Evolutionary conservation across 129 eudicot genomes (phyloP).

Genomic region (Tagetes erecta): DNA sequence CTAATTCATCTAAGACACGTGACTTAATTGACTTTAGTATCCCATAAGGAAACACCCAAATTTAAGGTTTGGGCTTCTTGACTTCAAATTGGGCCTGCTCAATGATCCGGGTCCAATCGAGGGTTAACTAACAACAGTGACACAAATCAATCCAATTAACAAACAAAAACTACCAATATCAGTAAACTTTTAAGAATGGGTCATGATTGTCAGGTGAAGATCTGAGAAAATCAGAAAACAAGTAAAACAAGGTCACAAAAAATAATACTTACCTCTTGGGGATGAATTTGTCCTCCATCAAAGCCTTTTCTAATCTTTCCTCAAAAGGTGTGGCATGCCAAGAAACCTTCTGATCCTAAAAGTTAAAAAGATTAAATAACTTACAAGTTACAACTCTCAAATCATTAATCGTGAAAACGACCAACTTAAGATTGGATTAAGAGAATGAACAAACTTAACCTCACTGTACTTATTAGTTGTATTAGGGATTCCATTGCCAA

Average conservation of each 20-base stretch:
- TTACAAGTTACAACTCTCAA: neutral
- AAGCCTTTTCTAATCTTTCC: constrained; percentile 77
- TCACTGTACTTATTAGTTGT: constrained; percentile 81
- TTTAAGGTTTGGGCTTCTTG: no score
- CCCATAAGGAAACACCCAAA: no score
- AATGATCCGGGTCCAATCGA: neutral
- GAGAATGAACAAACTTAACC: constrained; percentile 37
- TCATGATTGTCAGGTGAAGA: neutral
- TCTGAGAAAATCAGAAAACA: neutral
- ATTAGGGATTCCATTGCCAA: constrained; percentile 82
- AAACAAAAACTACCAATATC: no score
- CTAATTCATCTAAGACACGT: no score
- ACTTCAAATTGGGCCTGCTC: no score
- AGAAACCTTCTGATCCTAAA: constrained; percentile 81
- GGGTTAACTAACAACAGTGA: neutral
- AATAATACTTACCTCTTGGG: constrained; percentile 46
- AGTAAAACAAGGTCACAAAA: neutral
- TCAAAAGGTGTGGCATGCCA: constrained; percentile 97
- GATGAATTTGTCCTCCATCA: constrained; percentile 51
- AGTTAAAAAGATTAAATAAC: neutral
- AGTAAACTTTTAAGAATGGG: neutral
- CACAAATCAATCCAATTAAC: no score
- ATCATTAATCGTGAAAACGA: neutral
- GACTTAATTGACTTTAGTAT: no score
- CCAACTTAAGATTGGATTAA: neutral